Evolutionary conservation across 2,329 filamentous ascomycete species (phyloP), one percentile per base, ranked within the genome.

Genomic region (Alternaria gaisen): DNA sequence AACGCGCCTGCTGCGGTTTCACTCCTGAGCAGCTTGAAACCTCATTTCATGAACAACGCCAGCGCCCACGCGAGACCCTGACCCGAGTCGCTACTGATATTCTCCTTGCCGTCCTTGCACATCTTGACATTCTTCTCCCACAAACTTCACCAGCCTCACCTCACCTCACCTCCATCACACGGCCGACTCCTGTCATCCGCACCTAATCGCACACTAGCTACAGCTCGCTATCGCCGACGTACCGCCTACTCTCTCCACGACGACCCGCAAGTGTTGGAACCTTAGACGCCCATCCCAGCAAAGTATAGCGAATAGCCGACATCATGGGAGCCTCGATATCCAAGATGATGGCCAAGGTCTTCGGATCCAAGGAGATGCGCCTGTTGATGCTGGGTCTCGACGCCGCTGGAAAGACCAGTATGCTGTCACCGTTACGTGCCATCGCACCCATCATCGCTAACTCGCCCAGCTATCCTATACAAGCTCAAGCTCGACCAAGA

Each of bases 401-500:
- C 81, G 95, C 95, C 65, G 95, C 95, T 57, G 95, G 95, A 82
- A 99, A 99, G 87, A 99, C 95, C 34, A 98, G 83, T 85, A 81
- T 61, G 82, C 44, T 36, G 30, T 26, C 9, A 11, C 5, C 11
- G 14, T 41, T 12, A 26, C 24, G 24, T 9, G 32, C 42, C 38
- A 40, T 30, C 48, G 28, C 38, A 40, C 18, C 32, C 43, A 6
- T 50, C 24, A 42, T 28, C 51, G 60, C 71, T 77, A 52, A 75
- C 61, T 20, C 36, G 43, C 43, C 34, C 44, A 85, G 83, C 95
- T 76, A 99, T 99, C 80, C 90, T 99, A 75, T 99, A 99, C 87
- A 99, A 99, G 89, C 90, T 99, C 83, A 99, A 99, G 89, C 92
- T 99, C 79, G 94, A 95, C 85, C 91, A 97, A 87, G 95, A 97